Evolutionary conservation across 768 basidiomycete species (phyloP), one percentile per base, ranked within the genome.

Genomic region (Hericium coralloides): DNA sequence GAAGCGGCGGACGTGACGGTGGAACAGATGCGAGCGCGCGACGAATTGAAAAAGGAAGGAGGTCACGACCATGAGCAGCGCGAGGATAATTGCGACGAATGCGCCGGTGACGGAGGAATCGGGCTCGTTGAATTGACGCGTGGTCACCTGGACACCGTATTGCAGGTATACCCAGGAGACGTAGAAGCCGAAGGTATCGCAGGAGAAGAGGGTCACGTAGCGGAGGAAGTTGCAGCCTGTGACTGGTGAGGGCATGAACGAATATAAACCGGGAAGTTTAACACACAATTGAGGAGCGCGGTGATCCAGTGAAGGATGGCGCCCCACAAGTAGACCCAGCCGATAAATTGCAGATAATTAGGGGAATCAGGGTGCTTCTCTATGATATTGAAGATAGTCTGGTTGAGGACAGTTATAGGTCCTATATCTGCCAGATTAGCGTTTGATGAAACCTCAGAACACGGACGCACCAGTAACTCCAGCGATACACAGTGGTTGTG

Each of bases 121-220:
- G 51, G 67, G 59, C 5, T 58, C 56, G 53, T 69, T 61, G 51
- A 93, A 83, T 64, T 92, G 89, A 41, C 89, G 79, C 2, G 85
- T 88, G 58, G 88, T 73, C 20, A 92, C 82, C 70, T 94, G 92
- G 14, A 92, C 81, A 36, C 92, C 92, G 60, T 95, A 95, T 71
- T 95, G 90, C 6, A 90, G 77, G 64, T 92, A 92, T 1, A 90
- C 89, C 81, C 88, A 92, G 17, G 89, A 87, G 1, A 95, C 91
- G 68, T 93, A 95, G 70, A 93, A 95, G 1, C 92, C 92, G 63
- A 94, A 95, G 0, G 89, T 92, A 62, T 94, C 92, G 67, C 92
- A 94, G 20, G 92, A 86, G 69, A 95, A 94, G 7, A 89, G 75
- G 0, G 92, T 94, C 23, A 94, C 91, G 62, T 92, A 91, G 78